phyloP scores from a whole-genome alignment of 2,329 filamentous ascomycete species.

The Alternaria burnsii region DNA sequence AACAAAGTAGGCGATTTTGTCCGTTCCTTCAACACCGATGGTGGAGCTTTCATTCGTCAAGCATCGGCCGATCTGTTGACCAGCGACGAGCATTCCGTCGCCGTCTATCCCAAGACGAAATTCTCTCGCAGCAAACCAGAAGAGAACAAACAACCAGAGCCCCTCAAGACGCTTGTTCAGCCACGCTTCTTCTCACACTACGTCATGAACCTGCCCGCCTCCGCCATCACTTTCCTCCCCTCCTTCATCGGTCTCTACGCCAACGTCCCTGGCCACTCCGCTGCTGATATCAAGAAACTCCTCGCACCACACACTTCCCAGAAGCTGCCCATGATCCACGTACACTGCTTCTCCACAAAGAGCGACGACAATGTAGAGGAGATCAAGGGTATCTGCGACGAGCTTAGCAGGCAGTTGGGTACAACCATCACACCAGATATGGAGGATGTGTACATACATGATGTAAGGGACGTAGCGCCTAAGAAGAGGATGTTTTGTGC shows the following conservation, averaged over 20 bases:
- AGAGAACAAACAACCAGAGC: conserved; percentile 31
- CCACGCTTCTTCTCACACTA: conserved; percentile 88
- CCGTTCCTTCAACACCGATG: conserved; percentile 81
- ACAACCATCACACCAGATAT: conserved; percentile 67
- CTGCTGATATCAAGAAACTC: conserved; percentile 38
- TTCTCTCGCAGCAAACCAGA: conserved; percentile 37
- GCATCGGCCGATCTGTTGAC: conserved; percentile 67
- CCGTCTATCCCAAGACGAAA: conserved; percentile 49
- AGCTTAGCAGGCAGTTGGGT: conserved; percentile 69
- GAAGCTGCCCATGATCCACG: conserved; percentile 82
- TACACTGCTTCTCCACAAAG: conserved; percentile 93
- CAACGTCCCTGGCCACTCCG: conserved; percentile 54
- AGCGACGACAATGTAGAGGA: conserved; percentile 74
- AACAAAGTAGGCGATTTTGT: conserved; percentile 85
- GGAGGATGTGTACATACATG: conserved; percentile 63
- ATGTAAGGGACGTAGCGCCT: conserved; percentile 87
- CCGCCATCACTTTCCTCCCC: conserved; percentile 83
- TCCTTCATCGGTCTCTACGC: conserved; percentile 81
- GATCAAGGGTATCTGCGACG: conserved; percentile 67
- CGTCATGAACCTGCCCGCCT: conserved; percentile 96
- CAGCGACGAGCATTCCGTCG: conserved; percentile 64
- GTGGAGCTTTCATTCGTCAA: conserved; percentile 77
- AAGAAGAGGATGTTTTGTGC: conserved; percentile 98
- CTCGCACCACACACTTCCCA: conserved; percentile 53
- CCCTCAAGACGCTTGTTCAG: conserved; percentile 57